Evolutionary conservation across 371 early-diverging fungal genomes (phyloP), one percentile per base, ranked within the genome.

Genomic region (Fennellomyces sp.): DNA sequence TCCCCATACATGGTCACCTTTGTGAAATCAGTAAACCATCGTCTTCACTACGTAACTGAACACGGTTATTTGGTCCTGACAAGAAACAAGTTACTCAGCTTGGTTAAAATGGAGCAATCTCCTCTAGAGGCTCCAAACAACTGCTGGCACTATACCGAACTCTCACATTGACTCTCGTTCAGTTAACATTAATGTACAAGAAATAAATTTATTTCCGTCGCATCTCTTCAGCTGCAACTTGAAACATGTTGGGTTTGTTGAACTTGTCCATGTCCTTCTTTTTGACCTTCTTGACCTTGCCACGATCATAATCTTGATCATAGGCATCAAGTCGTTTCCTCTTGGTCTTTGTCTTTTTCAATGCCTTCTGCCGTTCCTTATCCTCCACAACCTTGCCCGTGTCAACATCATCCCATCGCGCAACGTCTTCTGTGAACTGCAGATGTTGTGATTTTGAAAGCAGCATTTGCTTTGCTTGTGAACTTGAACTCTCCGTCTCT

Each of bases 301-400:
- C 91, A 35, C 88, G 88, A 69, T 92, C 92, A 61, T 92, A 92
- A 11, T 91, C 92, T 4, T 86, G 69, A 65, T 92, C 90, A 47
- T 86, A 85, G 4, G 57, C 62, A 60, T 89, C 88, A 0, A 87
- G 84, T 59, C 82, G 83, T 60, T 82, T 82, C 39, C 75, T 59
- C 50, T 86, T 87, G 45, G 76, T 73, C 59, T 87, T 87, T 27
- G 82, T 55, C 23, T 78, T 61, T 50, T 70, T 75, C 7, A 86
- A 49, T 3, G 72, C 54, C 29, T 57, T 64, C 42, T 66, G 66
- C 29, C 79, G 73, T 27, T 69, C 72, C 42, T 70, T 69, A n/a
- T 67, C 68, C 35, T 17, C 33, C 28, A 59, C 58, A 50, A 65
- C 42, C 6, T 56, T 51, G 17, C 71, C 70, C 15, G 69, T 63